phyloP scores from a whole-genome alignment of 1,284 basidiomycete species.

The Malassezia obtusa region DNA sequence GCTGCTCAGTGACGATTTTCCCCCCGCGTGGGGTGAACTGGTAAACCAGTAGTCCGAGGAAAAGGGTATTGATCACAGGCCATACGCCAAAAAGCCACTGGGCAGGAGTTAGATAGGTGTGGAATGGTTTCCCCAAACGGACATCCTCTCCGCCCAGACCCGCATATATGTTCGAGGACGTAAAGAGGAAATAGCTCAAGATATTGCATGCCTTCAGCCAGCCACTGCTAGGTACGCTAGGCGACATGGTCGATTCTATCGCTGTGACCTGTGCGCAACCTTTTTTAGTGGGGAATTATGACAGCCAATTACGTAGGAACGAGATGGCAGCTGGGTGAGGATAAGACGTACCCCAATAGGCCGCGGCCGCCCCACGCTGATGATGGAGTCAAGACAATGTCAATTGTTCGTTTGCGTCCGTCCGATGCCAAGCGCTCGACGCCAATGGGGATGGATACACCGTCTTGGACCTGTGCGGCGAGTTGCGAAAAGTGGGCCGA shows the following conservation, averaged over 20 bases:
- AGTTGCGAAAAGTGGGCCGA: neutral
- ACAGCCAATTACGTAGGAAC: neutral
- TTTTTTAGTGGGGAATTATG: neutral
- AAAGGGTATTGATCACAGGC: slow-evolving; percentile 72
- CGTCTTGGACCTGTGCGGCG: slow-evolving; percentile 1
- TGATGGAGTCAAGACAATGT: neutral
- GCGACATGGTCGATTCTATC: neutral
- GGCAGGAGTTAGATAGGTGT: slow-evolving; percentile 81
- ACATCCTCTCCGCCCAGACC: slow-evolving; percentile 60
- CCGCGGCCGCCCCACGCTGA: slow-evolving; percentile 12
- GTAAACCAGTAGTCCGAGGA: slow-evolving; percentile 57
- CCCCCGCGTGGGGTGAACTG: slow-evolving; percentile 58
- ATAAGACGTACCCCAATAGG: slow-evolving; percentile 2
- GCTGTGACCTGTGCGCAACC: neutral
- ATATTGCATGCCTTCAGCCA: slow-evolving; percentile 61
- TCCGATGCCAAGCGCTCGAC: neutral
- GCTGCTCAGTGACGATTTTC: slow-evolving; percentile 67
- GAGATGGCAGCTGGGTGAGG: slow-evolving; percentile 10
- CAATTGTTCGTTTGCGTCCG: neutral
- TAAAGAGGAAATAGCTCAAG: slow-evolving; percentile 65
- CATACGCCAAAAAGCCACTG: slow-evolving; percentile 70
- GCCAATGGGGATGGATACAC: neutral
- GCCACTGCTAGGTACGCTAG: neutral
- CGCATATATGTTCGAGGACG: slow-evolving; percentile 79
- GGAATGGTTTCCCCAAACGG: slow-evolving; percentile 31